phyloP scores from a whole-genome alignment of 1,284 basidiomycete genomes.

The Tylopilus sp. region DNA sequence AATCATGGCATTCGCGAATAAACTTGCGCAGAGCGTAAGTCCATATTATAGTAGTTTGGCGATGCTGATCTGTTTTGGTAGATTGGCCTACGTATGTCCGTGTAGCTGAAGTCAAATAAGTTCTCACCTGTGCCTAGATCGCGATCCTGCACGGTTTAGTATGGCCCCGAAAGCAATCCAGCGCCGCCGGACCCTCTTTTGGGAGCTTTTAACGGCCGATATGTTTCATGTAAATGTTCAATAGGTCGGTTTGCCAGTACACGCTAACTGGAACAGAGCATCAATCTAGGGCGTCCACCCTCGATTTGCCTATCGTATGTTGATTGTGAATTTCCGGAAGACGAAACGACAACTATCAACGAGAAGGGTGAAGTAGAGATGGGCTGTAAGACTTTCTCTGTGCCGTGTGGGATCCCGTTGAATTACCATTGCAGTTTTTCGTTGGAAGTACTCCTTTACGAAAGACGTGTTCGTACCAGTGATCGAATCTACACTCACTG shows the following conservation, averaged over 20 bases:
- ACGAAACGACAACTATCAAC: conserved; percentile 46
- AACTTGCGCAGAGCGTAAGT: conserved; percentile 57
- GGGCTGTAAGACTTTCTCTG: conserved; percentile 41
- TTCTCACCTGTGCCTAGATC: conserved; percentile 40
- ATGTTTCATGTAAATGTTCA: conserved; percentile 42
- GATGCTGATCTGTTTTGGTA: conserved; percentile 25
- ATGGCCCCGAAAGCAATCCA: conserved; percentile 52
- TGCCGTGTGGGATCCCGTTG: conserved; percentile 10
- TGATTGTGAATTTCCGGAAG: conserved; percentile 54
- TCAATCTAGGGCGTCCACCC: conserved; percentile 53
- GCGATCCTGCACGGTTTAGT: conserved; percentile 57
- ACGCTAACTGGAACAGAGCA: conserved; percentile 37
- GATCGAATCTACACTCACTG: conserved; percentile 48
- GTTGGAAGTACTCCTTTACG: conserved; percentile 35
- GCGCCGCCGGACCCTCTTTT: conserved; percentile 53
- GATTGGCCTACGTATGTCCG: conserved; percentile 53
- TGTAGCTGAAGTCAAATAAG: not conserved
- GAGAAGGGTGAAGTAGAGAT: conserved; percentile 44
- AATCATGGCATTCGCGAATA: conserved; percentile 47
- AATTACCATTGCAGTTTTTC: conserved; percentile 25
- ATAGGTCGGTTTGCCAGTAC: not conserved
- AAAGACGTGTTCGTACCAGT: conserved; percentile 50
- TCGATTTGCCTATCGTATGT: conserved; percentile 53
- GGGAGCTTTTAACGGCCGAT: conserved; percentile 54
- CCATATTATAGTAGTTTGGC: not conserved